phyloP scores from a whole-genome alignment of 2,329 filamentous ascomycete species.

The Trichoderma asperellum region DNA sequence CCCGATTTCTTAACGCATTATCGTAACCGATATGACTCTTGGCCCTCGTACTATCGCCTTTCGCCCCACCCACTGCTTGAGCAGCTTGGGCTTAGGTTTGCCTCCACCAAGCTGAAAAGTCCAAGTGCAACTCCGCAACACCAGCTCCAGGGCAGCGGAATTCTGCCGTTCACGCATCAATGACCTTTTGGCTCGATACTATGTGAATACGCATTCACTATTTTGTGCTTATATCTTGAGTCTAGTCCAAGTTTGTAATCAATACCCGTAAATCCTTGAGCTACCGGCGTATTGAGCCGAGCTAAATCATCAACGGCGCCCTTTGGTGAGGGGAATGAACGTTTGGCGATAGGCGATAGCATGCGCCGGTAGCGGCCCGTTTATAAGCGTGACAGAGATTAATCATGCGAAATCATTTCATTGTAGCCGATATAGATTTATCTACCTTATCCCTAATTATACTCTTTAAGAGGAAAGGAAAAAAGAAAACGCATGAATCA shows the following conservation, averaged over 20 bases:
- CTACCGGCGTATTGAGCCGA: not conserved
- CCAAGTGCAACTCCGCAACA: not conserved
- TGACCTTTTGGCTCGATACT: not conserved
- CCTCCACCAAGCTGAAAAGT: not conserved
- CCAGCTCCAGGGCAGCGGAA: not conserved
- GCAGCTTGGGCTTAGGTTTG: not conserved
- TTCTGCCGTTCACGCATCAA: not conserved
- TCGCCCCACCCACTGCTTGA: constrained; percentile 5
- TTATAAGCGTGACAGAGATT: not conserved
- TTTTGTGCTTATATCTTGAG: not conserved
- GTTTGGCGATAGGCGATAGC: not conserved
- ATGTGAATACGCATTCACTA: not conserved
- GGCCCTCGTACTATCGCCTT: not conserved
- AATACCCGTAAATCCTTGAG: not conserved
- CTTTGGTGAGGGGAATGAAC: constrained; percentile 13
- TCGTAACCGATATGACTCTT: not conserved
- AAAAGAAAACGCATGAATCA: not conserved
- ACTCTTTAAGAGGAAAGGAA: not conserved
- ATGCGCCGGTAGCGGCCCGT: not conserved
- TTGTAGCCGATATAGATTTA: not conserved
- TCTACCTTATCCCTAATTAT: constrained; percentile 9
- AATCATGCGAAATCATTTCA: not conserved
- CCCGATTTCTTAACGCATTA: not conserved
- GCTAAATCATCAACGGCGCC: constrained; percentile 12
- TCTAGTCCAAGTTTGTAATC: not conserved